Evolutionary conservation across 345 rosid genomes (phyloP).

Genomic region (Lepidium aucheri): DNA sequence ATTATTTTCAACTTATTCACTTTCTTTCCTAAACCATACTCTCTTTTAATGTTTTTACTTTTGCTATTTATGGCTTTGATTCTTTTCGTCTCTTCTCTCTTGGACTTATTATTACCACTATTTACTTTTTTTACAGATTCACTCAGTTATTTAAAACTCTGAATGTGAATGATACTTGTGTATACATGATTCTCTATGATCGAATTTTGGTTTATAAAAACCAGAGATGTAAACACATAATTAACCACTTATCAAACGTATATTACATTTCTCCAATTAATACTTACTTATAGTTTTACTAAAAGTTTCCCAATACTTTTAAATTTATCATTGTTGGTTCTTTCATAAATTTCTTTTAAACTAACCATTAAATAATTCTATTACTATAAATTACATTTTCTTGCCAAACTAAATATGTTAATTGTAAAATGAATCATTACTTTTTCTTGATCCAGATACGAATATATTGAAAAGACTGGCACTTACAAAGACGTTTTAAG

Average conservation of each 20-base stretch:
- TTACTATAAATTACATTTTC: background rate
- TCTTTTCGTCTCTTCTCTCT: conserved; percentile 24
- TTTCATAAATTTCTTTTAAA: no score
- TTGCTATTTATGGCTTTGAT: conserved; percentile 8
- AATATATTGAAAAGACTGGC: background rate
- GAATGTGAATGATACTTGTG: background rate
- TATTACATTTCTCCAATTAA: no score
- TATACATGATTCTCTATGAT: no score
- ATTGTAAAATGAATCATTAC: background rate
- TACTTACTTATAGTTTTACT: no score
- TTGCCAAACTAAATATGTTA: background rate
- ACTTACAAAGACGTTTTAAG: conserved; percentile 4
- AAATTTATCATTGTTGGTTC: no score
- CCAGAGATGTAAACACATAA: no score
- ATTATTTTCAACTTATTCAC: background rate
- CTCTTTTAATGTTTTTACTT: background rate
- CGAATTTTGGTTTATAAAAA: no score
- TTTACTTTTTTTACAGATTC: background rate
- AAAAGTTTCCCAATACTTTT: no score
- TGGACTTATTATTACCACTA: conserved; percentile 12
- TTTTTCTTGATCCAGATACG: conserved; percentile 5
- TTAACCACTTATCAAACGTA: no score
- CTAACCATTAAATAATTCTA: background rate
- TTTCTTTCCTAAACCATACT: background rate
- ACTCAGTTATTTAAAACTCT: background rate